Evolutionary conservation across 352 stramenopile genomes (phyloP).

Genomic region (Phytophthora constricta): DNA sequence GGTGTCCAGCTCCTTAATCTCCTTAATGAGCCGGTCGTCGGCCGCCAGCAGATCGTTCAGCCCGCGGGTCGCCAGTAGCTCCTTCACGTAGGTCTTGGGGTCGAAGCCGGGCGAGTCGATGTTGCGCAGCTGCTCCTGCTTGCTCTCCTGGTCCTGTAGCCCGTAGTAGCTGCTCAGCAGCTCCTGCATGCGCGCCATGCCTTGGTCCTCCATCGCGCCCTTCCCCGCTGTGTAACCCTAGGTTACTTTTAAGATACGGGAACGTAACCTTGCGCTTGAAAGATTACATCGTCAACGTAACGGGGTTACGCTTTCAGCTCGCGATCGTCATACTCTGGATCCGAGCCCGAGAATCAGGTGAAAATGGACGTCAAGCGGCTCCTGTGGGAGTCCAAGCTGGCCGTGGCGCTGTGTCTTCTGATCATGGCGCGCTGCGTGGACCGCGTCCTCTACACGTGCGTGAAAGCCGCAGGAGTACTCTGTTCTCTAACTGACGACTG

Average conservation of each 20-base stretch:
- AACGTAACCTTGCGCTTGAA: neutral
- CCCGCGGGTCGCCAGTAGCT: conserved; percentile 64
- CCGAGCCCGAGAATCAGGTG: neutral
- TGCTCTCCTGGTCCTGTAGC: conserved; percentile 77
- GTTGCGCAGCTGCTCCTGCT: conserved; percentile 67
- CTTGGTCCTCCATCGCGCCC: conserved; percentile 66
- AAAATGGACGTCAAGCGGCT: conserved; percentile 76
- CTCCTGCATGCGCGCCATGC: conserved; percentile 89
- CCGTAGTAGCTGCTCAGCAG: conserved; percentile 91
- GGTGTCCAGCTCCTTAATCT: conserved; percentile 96
- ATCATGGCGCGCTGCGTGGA: conserved; percentile 85
- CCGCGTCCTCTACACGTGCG: conserved; percentile 87
- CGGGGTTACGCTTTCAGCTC: neutral
- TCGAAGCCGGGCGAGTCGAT: conserved; percentile 83
- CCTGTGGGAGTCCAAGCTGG: conserved; percentile 87
- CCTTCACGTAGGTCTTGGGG: conserved; percentile 76
- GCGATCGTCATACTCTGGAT: conserved; percentile 18
- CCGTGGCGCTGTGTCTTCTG: conserved; percentile 74
- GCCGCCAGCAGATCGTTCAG: conserved; percentile 76
- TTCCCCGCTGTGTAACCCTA: neutral
- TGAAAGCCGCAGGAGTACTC: too few species aligned
- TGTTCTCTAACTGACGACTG: too few species aligned
- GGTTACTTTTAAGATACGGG: neutral
- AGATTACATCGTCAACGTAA: too few species aligned
- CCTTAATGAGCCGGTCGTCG: conserved; percentile 81